Conservation (phyloP, 345 rosid species). For the Arabidopsis thaliana region DNA sequence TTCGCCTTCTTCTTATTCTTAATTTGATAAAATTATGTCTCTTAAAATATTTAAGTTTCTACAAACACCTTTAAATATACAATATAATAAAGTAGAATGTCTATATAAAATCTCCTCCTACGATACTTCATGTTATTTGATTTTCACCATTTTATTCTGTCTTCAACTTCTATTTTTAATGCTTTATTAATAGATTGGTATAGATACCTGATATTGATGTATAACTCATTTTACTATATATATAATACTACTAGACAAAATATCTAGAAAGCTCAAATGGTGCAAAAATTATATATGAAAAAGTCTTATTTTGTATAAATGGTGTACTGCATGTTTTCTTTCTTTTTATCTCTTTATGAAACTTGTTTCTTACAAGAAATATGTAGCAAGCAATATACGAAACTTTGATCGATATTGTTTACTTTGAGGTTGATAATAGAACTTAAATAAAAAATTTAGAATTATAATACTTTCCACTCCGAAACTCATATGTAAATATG, state of each 20-base stretch:
- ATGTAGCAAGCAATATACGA: neutral
- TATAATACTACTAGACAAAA: constrained; percentile 6
- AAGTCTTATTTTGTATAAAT: neutral
- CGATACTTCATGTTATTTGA: constrained; percentile 57
- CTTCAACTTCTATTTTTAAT: constrained; percentile 27
- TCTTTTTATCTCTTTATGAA: neutral
- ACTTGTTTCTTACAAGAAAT: neutral
- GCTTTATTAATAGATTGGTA: constrained; percentile 43
- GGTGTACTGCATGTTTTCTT: neutral
- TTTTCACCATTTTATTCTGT: constrained; percentile 55
- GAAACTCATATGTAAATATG: neutral
- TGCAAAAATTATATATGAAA: constrained; percentile 16
- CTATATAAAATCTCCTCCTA: constrained; percentile 42
- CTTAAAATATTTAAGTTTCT: constrained; percentile 16
- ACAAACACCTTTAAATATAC: constrained; percentile 24
- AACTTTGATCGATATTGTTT: neutral
- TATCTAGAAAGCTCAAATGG: constrained; percentile 23
- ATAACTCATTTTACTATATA: constrained; percentile 25
- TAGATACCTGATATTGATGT: constrained; percentile 43
- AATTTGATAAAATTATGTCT: constrained; percentile 35
- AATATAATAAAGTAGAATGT: constrained; percentile 27
- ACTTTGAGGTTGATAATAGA: neutral
- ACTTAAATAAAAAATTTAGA: too few species aligned
- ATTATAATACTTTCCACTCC: too few species aligned
- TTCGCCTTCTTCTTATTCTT: constrained; percentile 46